phyloP scores from a whole-genome alignment of 345 rosid species.

The Eucalyptus erythrocorys region DNA sequence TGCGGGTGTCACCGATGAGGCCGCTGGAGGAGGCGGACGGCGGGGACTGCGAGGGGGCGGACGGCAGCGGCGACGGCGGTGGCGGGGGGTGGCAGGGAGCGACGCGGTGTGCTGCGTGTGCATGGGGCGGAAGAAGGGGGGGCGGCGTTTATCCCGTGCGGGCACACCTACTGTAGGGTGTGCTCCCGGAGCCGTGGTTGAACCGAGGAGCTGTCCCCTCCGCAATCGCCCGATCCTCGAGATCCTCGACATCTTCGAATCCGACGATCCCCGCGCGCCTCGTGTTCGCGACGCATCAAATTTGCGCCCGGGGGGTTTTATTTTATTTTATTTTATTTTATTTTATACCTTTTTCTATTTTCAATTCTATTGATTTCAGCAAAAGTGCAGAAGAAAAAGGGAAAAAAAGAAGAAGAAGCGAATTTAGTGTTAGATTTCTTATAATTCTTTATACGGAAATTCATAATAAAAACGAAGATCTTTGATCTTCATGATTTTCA shows the following conservation, averaged over 20 bases:
- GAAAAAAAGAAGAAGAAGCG: background rate
- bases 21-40: conserved; percentile 51
- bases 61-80: background rate
- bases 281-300: background rate
- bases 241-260: conserved; percentile 17
- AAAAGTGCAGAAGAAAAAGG: background rate
- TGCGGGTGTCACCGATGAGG: conserved; percentile 67
- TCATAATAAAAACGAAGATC: no score
- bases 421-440: no score
- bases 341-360: background rate
- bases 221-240: conserved; percentile 19
- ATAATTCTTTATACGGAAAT: no score
- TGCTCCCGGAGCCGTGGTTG: conserved; percentile 20
- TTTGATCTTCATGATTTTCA: no score
- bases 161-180: conserved; percentile 21
- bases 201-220: conserved; percentile 18
- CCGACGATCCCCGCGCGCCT: background rate
- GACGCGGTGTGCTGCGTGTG: conserved; percentile 21
- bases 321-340: no score
- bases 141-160: conserved; percentile 24
- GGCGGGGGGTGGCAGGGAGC: background rate
- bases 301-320: background rate
- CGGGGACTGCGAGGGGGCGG: background rate
- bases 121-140: conserved; percentile 22
- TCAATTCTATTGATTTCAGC: background rate